Percentiles rank a stretch among this genome's conserved stretches.
These are phyloP conservation scores for Lathyrus sativus DNA, from an alignment of 306 rosid species.

Conservation along the genomic window DNA sequence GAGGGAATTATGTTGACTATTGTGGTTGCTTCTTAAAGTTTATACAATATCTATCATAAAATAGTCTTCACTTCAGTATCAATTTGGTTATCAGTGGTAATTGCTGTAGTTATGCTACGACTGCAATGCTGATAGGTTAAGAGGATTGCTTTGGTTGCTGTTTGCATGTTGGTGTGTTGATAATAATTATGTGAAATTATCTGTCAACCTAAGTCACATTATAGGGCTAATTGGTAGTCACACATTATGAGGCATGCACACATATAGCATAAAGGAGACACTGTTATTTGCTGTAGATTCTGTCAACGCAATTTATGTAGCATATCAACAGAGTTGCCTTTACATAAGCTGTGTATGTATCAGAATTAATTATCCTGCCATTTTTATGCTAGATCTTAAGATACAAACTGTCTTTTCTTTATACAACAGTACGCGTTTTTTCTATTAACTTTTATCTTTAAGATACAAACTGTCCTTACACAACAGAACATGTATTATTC, in stretches of 20 bases:
- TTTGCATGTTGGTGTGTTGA: constrained; percentile 6
- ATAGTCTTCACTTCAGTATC: constrained; percentile 18
- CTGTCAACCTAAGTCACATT: constrained; percentile 2
- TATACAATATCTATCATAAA: constrained; percentile 20
- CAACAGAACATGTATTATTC: not conserved
- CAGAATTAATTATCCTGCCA: constrained; percentile 2
- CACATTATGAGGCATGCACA: constrained; percentile 9
- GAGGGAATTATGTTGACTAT: constrained; percentile 12
- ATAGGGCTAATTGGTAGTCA: not conserved
- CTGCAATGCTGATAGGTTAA: constrained; percentile 12
- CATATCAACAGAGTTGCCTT: constrained; percentile 1
- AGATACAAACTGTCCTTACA: constrained; percentile 2
- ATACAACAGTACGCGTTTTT: too few relatives aligned
- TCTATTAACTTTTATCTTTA: not conserved
- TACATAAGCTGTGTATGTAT: not conserved
- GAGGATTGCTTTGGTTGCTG: constrained; percentile 10
- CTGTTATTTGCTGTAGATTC: constrained; percentile 21
- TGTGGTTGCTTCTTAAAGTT: constrained; percentile 35
- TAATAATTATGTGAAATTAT: constrained; percentile 3
- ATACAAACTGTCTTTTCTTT: constrained; percentile 12
- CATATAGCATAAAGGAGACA: constrained; percentile 15
- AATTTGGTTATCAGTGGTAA: constrained; percentile 26
- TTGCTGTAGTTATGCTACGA: constrained; percentile 27
- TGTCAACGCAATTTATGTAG: not conserved
- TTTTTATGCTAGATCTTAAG: constrained; percentile 4